Evolutionary conservation across 2,329 filamentous ascomycete genomes (phyloP), one percentile per base, ranked within the genome.

Genomic region (Aspergillus aculeatus): DNA sequence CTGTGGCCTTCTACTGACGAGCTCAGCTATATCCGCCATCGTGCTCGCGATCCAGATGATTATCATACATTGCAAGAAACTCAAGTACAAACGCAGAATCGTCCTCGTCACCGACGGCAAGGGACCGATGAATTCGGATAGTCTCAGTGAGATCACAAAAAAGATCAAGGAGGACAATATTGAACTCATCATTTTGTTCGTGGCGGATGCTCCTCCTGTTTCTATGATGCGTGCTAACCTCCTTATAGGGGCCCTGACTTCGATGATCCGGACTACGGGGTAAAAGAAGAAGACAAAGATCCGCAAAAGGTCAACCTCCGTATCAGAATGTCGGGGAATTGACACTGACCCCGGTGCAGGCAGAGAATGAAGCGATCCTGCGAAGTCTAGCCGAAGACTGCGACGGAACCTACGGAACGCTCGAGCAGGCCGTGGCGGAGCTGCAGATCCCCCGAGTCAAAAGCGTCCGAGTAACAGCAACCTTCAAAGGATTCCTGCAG

Each of bases 1-100:
- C 41, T 16, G 4, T 21, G 23, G 23, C 23, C 23, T 5, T 23
- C 23, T 23, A 51, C 51, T 62, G 23, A 57, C 5, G 10, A 35
- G 2, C 35, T 0, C 53, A 85, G 83, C 84, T 35, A 85, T 98
- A 32, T 97, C 93, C 1, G 92, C 93, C 3, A 82, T 98, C 60
- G 88, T 96, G 44, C 77, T 98, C 53, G 95, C 92, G 0, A 86
- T 95, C 35, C 85, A 93, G 65, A 92, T 97, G 89, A 96, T 99
- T 58, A 83, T 84, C 59, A 84, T 82, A 0, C 87, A 89, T 59
- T 95, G 91, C 66, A 93, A 89, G 76, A 89, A 91, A 71, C 83
- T 93, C 62, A 92, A 96, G 78, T 93, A 87, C 78, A 87, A 85
- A 67, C 84, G 91, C 68, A 89, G 86, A 70, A 92, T 99, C 64